Evolutionary conservation across 2,329 filamentous ascomycete species (phyloP).

Genomic region (Penicillium rolfsii): DNA sequence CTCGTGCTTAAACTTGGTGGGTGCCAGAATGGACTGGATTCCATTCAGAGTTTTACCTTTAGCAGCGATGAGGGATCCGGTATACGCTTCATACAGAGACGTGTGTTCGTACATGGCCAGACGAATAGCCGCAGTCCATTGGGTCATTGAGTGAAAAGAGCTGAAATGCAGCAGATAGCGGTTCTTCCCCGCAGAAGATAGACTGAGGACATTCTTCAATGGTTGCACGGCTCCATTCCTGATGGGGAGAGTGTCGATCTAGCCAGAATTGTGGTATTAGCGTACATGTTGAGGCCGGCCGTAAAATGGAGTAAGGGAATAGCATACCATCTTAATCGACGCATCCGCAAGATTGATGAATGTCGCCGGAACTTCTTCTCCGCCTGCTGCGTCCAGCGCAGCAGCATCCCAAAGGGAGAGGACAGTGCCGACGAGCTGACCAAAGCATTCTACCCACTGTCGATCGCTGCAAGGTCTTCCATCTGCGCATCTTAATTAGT

Average conservation of each 20-base stretch:
- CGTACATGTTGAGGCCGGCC: not conserved
- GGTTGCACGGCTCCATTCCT: conserved; percentile 75
- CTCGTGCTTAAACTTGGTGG: conserved; percentile 74
- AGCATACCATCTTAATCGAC: conserved; percentile 89
- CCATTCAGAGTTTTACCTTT: conserved; percentile 90
- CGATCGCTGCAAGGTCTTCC: conserved; percentile 83
- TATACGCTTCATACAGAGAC: conserved; percentile 93
- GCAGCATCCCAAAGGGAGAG: conserved; percentile 94
- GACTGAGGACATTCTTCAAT: conserved; percentile 90
- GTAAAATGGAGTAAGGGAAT: not conserved
- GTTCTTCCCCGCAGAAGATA: conserved; percentile 94
- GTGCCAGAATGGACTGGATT: conserved; percentile 85
- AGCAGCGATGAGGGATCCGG: conserved; percentile 89
- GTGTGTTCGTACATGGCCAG: conserved; percentile 94
- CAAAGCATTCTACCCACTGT: conserved; percentile 95
- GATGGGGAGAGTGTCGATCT: conserved; percentile 90
- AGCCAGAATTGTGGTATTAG: conserved; percentile 34
- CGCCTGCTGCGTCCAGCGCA: conserved; percentile 83
- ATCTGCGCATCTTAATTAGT: conserved; percentile 59
- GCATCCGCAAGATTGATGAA: conserved; percentile 98
- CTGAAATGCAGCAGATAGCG: conserved; percentile 96
- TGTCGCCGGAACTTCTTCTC: conserved; percentile 82
- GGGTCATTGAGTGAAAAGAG: conserved; percentile 85
- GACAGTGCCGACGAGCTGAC: conserved; percentile 92
- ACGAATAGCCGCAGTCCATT: conserved; percentile 94